Percentiles rank a stretch among this genome's conserved stretches.
These are phyloP conservation scores for Gillenia trifoliata DNA, from an alignment of 306 rosid species.

Conservation along the genomic window DNA sequence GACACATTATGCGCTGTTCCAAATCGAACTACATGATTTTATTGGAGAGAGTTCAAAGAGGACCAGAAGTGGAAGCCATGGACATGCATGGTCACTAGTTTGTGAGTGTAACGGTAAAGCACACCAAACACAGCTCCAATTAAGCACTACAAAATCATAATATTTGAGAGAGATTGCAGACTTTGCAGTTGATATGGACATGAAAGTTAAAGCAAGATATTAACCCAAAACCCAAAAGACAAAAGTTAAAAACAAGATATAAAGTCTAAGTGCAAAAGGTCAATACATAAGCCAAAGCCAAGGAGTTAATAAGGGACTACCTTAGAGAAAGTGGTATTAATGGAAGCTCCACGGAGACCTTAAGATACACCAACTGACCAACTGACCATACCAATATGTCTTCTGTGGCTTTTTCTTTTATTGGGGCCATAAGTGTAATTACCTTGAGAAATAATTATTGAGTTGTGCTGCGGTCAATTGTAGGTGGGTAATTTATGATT, in stretches of 20 bases:
- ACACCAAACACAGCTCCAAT: neutral
- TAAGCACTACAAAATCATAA: neutral
- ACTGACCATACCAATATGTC: neutral
- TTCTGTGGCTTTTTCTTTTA: neutral
- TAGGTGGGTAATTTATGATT: too few relatives aligned
- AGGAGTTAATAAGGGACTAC: neutral
- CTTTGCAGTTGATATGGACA: neutral
- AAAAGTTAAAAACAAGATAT: constrained; percentile 1
- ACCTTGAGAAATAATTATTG: neutral
- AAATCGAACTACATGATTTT: neutral
- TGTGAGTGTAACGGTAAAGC: neutral
- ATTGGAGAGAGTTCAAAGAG: neutral
- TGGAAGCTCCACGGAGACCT: constrained; percentile 5
- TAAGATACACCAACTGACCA: neutral
- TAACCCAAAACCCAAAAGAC: neutral
- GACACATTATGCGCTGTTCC: neutral
- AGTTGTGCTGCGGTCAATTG: neutral
- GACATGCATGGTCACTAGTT: neutral
- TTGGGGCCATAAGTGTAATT: neutral
- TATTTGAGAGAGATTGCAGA: constrained; percentile 3
- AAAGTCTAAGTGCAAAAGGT: neutral
- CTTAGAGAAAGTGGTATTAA: neutral
- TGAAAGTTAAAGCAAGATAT: neutral
- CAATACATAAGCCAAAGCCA: neutral
- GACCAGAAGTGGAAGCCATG: neutral